These are phyloP conservation scores for Leccinum rimulosum DNA, from an alignment of 768 basidiomycete genomes.

Conservation along the genomic window DNA sequence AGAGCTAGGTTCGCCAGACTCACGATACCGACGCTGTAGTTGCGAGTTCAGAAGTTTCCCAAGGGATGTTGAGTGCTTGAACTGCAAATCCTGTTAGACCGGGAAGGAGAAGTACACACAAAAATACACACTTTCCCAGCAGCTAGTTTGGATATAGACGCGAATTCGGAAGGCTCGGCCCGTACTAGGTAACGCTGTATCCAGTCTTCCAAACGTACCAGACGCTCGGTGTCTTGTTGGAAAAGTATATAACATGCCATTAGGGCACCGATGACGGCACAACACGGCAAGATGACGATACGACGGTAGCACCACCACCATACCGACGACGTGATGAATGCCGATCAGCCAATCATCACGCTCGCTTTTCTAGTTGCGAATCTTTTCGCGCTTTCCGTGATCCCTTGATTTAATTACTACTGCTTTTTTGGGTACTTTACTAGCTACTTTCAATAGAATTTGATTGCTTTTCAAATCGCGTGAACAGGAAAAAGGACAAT, in stretches of 20 bases:
- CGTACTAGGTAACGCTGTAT: slow-evolving; percentile 10
- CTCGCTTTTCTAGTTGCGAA: too few species aligned
- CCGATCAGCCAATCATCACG: too few species aligned
- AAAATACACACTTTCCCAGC: slow-evolving; percentile 23
- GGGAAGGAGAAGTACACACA: background rate
- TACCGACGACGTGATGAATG: too few species aligned
- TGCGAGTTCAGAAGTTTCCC: slow-evolving; percentile 23
- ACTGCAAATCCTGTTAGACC: slow-evolving; percentile 15
- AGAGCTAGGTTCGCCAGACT: slow-evolving; percentile 4
- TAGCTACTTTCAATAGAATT: too few species aligned
- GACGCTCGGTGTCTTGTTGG: slow-evolving; percentile 41
- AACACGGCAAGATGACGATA: too few species aligned
- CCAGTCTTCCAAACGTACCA: slow-evolving; percentile 39
- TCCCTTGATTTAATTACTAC: too few species aligned
- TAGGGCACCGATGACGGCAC: slow-evolving; percentile 39
- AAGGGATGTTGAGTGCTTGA: slow-evolving; percentile 24
- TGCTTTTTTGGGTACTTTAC: too few species aligned
- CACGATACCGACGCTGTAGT: slow-evolving; percentile 13
- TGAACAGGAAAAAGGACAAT: too few species aligned
- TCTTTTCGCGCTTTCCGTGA: too few species aligned
- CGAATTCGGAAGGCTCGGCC: slow-evolving; percentile 9
- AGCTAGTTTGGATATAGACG: slow-evolving; percentile 6
- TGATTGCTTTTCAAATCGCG: too few species aligned
- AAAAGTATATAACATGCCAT: slow-evolving; percentile 57
- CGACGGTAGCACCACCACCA: too few species aligned